These are phyloP conservation scores for Auricularia cornea DNA, from an alignment of 768 basidiomycete genomes.

Conservation along the genomic window DNA sequence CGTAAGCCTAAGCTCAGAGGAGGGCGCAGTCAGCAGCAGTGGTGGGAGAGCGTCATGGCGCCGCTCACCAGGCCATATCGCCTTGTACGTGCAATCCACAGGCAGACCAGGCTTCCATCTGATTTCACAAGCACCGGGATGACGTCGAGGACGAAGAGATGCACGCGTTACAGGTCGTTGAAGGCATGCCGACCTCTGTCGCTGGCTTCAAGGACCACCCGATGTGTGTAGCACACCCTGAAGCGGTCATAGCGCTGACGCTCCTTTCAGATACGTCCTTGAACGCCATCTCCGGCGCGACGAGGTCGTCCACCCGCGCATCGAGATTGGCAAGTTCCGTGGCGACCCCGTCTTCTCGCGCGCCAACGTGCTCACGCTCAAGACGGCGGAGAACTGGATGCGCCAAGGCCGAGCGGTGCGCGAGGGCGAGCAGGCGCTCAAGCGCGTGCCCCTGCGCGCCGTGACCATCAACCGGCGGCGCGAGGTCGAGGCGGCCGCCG, in stretches of 20 bases:
- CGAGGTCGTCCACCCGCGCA: constrained; percentile 72
- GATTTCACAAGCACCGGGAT: constrained; percentile 63
- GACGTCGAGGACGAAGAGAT: constrained; percentile 90
- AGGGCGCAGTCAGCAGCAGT: constrained; percentile 54
- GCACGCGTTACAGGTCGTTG: constrained; percentile 61
- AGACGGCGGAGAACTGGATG: constrained; percentile 94
- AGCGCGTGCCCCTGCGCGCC: constrained; percentile 79
- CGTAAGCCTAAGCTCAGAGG: constrained; percentile 73
- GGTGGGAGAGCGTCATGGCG: constrained; percentile 73
- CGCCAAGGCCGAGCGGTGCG: constrained; percentile 69
- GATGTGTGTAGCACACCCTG: constrained; percentile 28
- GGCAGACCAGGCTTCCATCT: constrained; percentile 3
- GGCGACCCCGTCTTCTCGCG: constrained; percentile 90
- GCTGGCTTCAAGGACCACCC: constrained; percentile 95
- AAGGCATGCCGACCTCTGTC: constrained; percentile 89
- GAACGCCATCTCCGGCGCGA: constrained; percentile 81
- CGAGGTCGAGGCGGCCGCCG: constrained; percentile 53
- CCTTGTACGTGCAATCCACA: constrained; percentile 26
- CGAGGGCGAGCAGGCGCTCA: constrained; percentile 75
- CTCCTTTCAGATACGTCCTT: constrained; percentile 59
- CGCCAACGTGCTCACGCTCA: constrained; percentile 72
- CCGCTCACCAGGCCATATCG: constrained; percentile 68
- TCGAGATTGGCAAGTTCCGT: constrained; percentile 84
- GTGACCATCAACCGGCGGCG: constrained; percentile 72
- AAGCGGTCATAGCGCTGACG: not conserved